Base-by-base conservation (phyloP, 2,329 filamentous ascomycete species). In the Aspergillus sp. region DNA sequence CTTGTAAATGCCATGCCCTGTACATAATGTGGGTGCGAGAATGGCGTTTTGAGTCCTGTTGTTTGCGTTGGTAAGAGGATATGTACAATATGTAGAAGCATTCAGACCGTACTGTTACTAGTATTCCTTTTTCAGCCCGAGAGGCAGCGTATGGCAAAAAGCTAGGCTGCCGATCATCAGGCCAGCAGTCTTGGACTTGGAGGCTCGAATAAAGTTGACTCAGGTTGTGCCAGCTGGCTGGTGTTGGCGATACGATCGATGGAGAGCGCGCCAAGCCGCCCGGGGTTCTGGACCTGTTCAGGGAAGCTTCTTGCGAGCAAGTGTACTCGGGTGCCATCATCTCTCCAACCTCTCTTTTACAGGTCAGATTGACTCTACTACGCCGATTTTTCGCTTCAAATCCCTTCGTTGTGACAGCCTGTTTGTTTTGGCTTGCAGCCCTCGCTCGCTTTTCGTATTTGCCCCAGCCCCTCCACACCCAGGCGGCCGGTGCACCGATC, bases 261-360 rank as follows among this genome's bases (percentile, higher is more conserved):
- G 41, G 56, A 51, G 33, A 27, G 54, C 51, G 46, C 45, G 64
- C 65, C 67, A 67, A 68, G 66, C 44, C 59, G 40, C 51, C 40
- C 46, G 31, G 39, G 53, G 59, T 55, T 65, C 63, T 62, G 62
- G 63, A 55, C 58, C 57, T 43, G 58, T 63, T 31, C 52, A 61
- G 61, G 54, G 65, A 52, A 62, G 66, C 61, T 63, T 58, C 35
- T 31, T 8, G 27, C 27, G 27, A 8, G 27, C 27, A 31, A 39
- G 60, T 46, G 55, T 58, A 60, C 55, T 37, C 45, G 27, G 27
- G 58, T 58, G 57, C 46, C 21, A 35, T 62, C 50, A 48, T 56
- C 54, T 43, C 50, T 45, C 9, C 44, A 31, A 19, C 45, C 27
- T 48, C 40, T 48, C 43, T 21, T 45, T 48, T 27, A 37, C 45